phyloP scores from a whole-genome alignment of 352 stramenopile species.

The Pythium aristosporum region DNA sequence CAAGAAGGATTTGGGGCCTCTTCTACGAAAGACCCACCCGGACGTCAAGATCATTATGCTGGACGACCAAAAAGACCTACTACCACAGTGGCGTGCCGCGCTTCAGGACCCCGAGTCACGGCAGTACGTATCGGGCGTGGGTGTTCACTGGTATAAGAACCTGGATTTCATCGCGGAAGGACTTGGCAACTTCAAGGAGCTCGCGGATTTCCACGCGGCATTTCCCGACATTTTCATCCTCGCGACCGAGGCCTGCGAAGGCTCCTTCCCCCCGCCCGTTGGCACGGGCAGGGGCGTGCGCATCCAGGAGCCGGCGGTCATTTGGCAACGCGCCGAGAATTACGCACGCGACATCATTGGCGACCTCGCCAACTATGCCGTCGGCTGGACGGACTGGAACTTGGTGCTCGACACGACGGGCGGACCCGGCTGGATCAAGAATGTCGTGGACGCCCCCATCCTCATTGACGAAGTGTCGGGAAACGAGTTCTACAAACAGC shows the following conservation, averaged over 20 bases:
- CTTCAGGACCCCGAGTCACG: constrained; percentile 46
- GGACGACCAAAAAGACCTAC: constrained; percentile 78
- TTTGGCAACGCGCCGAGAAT: constrained; percentile 73
- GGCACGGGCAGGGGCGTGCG: constrained; percentile 51
- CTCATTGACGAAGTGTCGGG: constrained; percentile 55
- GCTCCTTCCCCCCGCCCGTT: constrained; percentile 49
- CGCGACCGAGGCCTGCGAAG: constrained; percentile 74
- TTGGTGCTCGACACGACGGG: constrained; percentile 67
- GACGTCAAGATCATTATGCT: constrained; percentile 74
- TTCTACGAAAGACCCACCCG: constrained; percentile 61
- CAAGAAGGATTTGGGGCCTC: constrained; percentile 72
- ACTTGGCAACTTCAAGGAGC: constrained; percentile 43
- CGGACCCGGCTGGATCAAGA: constrained; percentile 74
- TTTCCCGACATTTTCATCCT: constrained; percentile 82
- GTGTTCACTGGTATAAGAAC: constrained; percentile 88
- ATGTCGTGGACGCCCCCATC: constrained; percentile 75
- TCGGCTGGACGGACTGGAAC: constrained; percentile 90
- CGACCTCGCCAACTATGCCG: constrained; percentile 76
- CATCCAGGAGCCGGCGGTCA: constrained; percentile 37
- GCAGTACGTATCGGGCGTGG: constrained; percentile 80
- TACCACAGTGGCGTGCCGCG: constrained; percentile 43
- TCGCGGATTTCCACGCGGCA: constrained; percentile 50
- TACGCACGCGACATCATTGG: constrained; percentile 87
- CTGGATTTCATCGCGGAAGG: constrained; percentile 46
- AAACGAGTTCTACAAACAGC: constrained; percentile 78